Percentiles rank a stretch among this genome's conserved stretches.
Evolutionary conservation across 2,329 filamentous ascomycete species (phyloP).

Genomic region (Colletotrichum chlorophyti): DNA sequence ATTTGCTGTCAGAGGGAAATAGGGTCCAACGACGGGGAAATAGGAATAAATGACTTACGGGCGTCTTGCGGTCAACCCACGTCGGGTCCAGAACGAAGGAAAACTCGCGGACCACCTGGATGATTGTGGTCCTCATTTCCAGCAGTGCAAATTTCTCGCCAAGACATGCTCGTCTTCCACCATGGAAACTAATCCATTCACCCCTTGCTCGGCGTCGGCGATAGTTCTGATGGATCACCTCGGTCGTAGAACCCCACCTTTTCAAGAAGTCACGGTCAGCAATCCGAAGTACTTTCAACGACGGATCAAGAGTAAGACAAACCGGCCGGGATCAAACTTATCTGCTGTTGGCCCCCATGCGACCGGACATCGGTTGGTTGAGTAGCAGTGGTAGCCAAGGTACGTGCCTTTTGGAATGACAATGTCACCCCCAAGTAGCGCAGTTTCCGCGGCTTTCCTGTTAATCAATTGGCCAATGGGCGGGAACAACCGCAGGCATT

Average conservation of each 20-base stretch:
- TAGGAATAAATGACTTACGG: slow-evolving; percentile 33
- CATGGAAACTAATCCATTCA: slow-evolving; percentile 50
- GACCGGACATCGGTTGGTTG: slow-evolving; percentile 42
- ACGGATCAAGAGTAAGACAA: background rate
- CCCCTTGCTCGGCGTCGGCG: slow-evolving; percentile 43
- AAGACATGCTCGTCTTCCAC: slow-evolving; percentile 46
- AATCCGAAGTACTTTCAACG: too few species aligned
- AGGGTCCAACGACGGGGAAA: background rate
- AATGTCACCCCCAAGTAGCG: slow-evolving; percentile 37
- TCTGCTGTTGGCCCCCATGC: slow-evolving; percentile 42
- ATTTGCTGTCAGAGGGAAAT: background rate
- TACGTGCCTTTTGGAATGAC: slow-evolving; percentile 44
- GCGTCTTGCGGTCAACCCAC: slow-evolving; percentile 40
- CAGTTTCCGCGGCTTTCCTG: slow-evolving; percentile 39
- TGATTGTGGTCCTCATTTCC: slow-evolving; percentile 42
- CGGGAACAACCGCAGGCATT: slow-evolving; percentile 54
- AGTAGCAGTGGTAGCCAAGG: slow-evolving; percentile 48
- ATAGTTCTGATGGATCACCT: slow-evolving; percentile 43
- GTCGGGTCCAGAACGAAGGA: slow-evolving; percentile 40
- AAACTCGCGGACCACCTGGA: slow-evolving; percentile 37
- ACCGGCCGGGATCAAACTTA: slow-evolving; percentile 44
- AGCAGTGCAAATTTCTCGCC: slow-evolving; percentile 48
- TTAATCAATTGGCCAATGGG: slow-evolving; percentile 58
- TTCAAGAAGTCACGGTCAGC: too few species aligned
- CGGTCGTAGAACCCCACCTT: slow-evolving; percentile 41